Percentiles rank a stretch among this genome's conserved stretches.
phyloP scores from a whole-genome alignment of 164 flowering plant genomes.

The Brasenia schreberi region DNA sequence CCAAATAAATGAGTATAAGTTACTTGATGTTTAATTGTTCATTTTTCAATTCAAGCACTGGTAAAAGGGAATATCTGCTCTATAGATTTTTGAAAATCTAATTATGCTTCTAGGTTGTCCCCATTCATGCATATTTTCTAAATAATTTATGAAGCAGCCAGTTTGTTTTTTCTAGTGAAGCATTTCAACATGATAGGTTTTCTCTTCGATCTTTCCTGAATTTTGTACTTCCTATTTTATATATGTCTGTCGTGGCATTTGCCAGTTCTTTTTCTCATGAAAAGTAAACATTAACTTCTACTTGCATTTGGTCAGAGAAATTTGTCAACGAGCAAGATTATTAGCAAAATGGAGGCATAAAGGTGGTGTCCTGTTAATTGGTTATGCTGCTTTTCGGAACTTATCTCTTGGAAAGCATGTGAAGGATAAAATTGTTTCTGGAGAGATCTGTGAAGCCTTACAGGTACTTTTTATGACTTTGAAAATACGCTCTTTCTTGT shows the following conservation, averaged over 20 bases:
- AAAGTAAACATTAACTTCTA: slow-evolving; percentile 13
- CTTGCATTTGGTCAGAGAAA: neutral
- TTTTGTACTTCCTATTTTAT: neutral
- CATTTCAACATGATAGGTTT: too few species aligned
- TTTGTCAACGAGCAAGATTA: slow-evolving; percentile 33
- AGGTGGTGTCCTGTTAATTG: slow-evolving; percentile 90
- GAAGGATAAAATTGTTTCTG: slow-evolving; percentile 55
- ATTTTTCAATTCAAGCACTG: too few species aligned
- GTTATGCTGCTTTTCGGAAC: slow-evolving; percentile 81
- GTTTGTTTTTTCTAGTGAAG: too few species aligned
- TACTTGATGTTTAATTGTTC: too few species aligned
- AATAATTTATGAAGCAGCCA: too few species aligned
- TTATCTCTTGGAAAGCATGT: slow-evolving; percentile 67
- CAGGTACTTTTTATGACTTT: slow-evolving; percentile 34
- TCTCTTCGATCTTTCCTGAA: too few species aligned
- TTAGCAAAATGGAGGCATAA: slow-evolving; percentile 84
- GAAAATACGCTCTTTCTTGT: neutral
- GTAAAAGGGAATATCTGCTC: too few species aligned
- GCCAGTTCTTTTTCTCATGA: slow-evolving; percentile 28
- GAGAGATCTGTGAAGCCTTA: slow-evolving; percentile 48
- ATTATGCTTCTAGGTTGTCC: too few species aligned
- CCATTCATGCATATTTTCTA: too few species aligned
- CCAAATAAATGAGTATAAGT: too few species aligned
- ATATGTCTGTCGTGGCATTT: neutral
- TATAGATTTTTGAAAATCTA: too few species aligned